These are phyloP conservation scores for Vigna mungo DNA, from an alignment of 306 rosid genomes.

Conservation along the genomic window DNA sequence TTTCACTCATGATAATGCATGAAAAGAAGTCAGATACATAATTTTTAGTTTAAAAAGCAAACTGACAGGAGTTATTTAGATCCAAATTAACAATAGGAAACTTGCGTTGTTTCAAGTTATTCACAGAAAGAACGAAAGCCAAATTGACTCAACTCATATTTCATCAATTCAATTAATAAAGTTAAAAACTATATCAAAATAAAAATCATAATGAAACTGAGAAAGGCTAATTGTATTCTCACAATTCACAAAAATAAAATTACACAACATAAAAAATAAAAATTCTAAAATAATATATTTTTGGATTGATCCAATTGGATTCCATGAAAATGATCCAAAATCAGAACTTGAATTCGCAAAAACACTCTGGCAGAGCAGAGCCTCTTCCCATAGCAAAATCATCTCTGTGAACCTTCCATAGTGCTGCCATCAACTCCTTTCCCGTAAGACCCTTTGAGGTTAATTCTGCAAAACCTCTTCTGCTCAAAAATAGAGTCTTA, in stretches of 20 bases:
- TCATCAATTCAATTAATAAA: too few relatives aligned
- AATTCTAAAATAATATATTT: too few relatives aligned
- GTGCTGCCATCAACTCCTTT: slow-evolving; percentile 63
- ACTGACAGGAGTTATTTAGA: too few relatives aligned
- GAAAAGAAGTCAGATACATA: too few relatives aligned
- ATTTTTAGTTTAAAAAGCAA: too few relatives aligned
- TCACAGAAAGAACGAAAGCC: too few relatives aligned
- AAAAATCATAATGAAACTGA: too few relatives aligned
- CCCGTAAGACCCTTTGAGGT: slow-evolving; percentile 66
- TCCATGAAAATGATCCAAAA: slow-evolving; percentile 20
- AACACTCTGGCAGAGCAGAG: slow-evolving; percentile 80
- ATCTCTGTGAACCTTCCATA: slow-evolving; percentile 75
- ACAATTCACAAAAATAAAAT: too few relatives aligned
- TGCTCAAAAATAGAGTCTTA: slow-evolving; percentile 74
- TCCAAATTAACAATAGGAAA: too few relatives aligned
- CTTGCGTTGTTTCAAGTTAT: too few relatives aligned
- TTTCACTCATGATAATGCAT: too few relatives aligned
- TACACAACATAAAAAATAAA: neutral
- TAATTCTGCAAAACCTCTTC: slow-evolving; percentile 81
- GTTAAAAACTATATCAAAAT: too few relatives aligned
- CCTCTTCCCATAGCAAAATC: slow-evolving; percentile 85
- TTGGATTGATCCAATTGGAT: neutral
- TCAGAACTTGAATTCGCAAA: slow-evolving; percentile 86
- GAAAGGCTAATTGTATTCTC: neutral
- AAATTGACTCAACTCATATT: neutral